Conservation (phyloP, 75 land plant genomes). For the Cryptomeria japonica region DNA sequence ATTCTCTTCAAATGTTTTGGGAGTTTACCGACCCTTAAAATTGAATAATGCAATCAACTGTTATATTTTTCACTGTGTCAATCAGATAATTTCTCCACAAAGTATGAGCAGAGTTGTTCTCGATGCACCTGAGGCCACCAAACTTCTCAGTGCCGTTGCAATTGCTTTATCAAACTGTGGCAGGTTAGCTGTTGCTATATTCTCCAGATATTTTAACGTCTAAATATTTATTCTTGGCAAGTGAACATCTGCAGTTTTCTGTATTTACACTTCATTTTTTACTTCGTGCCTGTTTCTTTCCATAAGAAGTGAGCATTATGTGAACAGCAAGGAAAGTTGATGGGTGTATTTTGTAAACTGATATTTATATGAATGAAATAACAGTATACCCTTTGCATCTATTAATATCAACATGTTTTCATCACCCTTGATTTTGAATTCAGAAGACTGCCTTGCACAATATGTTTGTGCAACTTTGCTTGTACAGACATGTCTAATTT, state of each 20-base stretch:
- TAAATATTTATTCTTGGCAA: not conserved
- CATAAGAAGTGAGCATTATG: not conserved
- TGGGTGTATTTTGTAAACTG: not conserved
- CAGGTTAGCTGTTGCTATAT: constrained; percentile 42
- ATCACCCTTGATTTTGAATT: not conserved
- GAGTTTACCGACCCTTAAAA: not conserved
- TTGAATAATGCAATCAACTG: not conserved
- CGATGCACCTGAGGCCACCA: constrained; percentile 74
- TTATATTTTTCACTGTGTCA: not conserved
- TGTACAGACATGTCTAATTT: not conserved
- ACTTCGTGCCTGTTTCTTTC: constrained; percentile 4
- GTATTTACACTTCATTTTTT: not conserved
- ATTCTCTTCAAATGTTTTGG: not conserved
- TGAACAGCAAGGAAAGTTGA: not conserved
- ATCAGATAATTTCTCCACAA: constrained; percentile 84
- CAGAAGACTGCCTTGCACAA: not conserved
- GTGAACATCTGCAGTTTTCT: not conserved
- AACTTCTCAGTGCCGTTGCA: constrained; percentile 72
- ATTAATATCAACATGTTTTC: not conserved
- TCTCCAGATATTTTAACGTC: not conserved
- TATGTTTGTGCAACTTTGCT: not conserved
- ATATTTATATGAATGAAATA: not conserved
- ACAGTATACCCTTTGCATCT: not conserved
- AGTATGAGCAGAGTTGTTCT: constrained; percentile 87
- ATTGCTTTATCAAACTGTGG: constrained; percentile 93